Conservation (phyloP, 2,329 filamentous ascomycete species). For the Fusarium sp. region DNA sequence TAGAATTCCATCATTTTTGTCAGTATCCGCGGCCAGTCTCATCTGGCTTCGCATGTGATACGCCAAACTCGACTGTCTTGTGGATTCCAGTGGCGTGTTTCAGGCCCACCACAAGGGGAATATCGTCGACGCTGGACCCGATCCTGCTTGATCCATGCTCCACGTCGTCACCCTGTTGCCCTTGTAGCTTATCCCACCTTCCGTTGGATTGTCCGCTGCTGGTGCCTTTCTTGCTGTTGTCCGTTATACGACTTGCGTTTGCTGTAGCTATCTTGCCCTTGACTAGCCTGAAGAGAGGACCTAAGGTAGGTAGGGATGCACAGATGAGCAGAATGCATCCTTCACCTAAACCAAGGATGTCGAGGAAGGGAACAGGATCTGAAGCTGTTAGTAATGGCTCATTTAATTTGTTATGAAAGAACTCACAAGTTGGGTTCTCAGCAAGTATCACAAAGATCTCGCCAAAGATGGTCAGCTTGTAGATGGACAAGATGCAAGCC, state of each 20-base stretch:
- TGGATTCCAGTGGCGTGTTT: slow-evolving; percentile 7
- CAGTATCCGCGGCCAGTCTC: neutral
- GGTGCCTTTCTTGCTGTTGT: neutral
- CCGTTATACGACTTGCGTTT: slow-evolving; percentile 12
- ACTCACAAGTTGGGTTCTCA: slow-evolving; percentile 41
- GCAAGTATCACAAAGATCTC: slow-evolving; percentile 39
- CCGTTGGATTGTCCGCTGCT: neutral
- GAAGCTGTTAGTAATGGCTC: neutral
- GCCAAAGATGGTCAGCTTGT: slow-evolving; percentile 43
- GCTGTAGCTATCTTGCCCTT: slow-evolving; percentile 27
- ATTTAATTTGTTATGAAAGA: fast-evolving
- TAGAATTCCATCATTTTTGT: neutral
- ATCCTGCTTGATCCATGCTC: slow-evolving; percentile 34
- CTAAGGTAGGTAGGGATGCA: slow-evolving; percentile 41
- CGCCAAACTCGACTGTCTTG: slow-evolving; percentile 23
- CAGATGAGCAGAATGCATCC: slow-evolving; percentile 43
- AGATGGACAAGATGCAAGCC: slow-evolving; percentile 42
- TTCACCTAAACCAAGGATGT: slow-evolving; percentile 43
- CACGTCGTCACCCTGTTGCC: slow-evolving; percentile 31
- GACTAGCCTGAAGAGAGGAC: slow-evolving; percentile 37
- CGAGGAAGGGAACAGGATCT: slow-evolving; percentile 40
- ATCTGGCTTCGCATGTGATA: neutral
- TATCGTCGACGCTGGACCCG: slow-evolving; percentile 43
- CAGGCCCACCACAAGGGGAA: slow-evolving; percentile 38
- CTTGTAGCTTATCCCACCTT: slow-evolving; percentile 30